Percentiles rank a stretch among this genome's conserved stretches.
Evolutionary conservation across 2,329 filamentous ascomycete species (phyloP).

Genomic region (Cladosporium colombiae): DNA sequence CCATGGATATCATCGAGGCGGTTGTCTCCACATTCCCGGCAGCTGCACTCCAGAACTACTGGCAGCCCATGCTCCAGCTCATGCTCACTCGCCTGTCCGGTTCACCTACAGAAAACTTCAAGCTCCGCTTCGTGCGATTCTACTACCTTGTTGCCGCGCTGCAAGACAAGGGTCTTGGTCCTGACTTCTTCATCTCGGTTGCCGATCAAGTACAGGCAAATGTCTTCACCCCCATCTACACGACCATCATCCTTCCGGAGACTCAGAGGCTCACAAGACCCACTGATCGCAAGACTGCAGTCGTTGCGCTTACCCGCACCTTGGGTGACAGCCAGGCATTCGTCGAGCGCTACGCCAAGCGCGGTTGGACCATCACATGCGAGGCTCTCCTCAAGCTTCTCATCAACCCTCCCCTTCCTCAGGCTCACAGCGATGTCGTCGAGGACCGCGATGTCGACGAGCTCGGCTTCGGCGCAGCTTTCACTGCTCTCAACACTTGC

Average conservation of each 20-base stretch:
- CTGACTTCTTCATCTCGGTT: conserved; percentile 86
- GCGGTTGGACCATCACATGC: conserved; percentile 89
- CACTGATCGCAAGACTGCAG: conserved; percentile 87
- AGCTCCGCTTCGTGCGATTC: conserved; percentile 85
- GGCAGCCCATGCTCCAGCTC: conserved; percentile 75
- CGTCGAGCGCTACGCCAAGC: conserved; percentile 66
- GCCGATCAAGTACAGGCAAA: conserved; percentile 77
- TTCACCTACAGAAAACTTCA: conserved; percentile 80
- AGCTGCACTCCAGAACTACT: conserved; percentile 75
- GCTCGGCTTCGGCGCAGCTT: conserved; percentile 90
- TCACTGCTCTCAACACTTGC: conserved; percentile 90
- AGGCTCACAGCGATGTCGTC: conserved; percentile 68
- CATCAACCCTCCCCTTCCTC: conserved; percentile 77
- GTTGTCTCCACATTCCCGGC: conserved; percentile 72
- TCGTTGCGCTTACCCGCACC: conserved; percentile 90
- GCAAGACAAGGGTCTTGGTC: conserved; percentile 78
- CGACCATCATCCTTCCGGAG: conserved; percentile 80
- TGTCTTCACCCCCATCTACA: conserved; percentile 83
- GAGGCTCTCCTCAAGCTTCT: conserved; percentile 86
- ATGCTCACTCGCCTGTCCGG: conserved; percentile 72
- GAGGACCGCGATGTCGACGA: conserved; percentile 92
- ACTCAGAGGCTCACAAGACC: conserved; percentile 87
- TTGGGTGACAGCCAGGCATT: conserved; percentile 84
- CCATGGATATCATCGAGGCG: conserved; percentile 86
- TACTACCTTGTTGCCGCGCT: conserved; percentile 87